A percentile compares a stretch with the other conserved stretches of the same genome.
phyloP scores from a whole-genome alignment of 768 basidiomycete genomes.

The Dacryopinax spathularia region DNA sequence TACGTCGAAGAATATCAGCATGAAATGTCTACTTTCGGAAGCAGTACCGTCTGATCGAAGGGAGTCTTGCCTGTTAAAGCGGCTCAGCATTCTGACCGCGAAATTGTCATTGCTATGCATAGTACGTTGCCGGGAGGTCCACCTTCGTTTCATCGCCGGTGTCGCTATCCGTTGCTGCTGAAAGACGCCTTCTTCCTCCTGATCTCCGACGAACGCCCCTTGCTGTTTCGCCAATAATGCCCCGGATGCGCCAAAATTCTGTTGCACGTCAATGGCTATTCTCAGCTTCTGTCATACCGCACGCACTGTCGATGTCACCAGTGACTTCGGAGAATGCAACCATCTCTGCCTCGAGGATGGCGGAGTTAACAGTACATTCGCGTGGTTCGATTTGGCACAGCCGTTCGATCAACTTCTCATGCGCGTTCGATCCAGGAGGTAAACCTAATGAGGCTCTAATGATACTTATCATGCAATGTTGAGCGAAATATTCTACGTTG shows the following conservation, averaged over 20 bases:
- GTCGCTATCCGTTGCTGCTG: not conserved
- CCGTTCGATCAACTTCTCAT: conserved; percentile 4
- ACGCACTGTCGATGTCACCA: conserved; percentile 53
- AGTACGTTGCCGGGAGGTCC: not conserved
- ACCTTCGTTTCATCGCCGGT: not conserved
- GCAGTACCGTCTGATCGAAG: conserved; percentile 30
- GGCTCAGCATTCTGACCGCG: not conserved
- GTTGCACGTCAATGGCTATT: not conserved
- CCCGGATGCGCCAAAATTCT: conserved; percentile 68
- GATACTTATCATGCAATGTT: conserved; percentile 26
- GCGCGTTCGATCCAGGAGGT: conserved; percentile 8
- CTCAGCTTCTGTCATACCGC: conserved; percentile 7
- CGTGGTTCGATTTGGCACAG: not conserved
- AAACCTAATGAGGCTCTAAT: conserved; percentile 49
- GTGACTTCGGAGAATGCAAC: conserved; percentile 55
- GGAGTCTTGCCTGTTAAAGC: conserved; percentile 27
- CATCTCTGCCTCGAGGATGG: conserved; percentile 75
- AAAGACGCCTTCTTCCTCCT: too few relatives aligned
- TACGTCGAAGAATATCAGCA: conserved; percentile 78
- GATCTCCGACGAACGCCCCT: conserved; percentile 32
- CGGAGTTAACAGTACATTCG: conserved; percentile 11
- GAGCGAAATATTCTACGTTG: not conserved
- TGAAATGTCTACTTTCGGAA: conserved; percentile 41
- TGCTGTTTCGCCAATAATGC: conserved; percentile 45
- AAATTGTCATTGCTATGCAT: not conserved